These are phyloP conservation scores for Hirschioporus abietinus DNA, from an alignment of 768 basidiomycete species.

Conservation along the genomic window DNA sequence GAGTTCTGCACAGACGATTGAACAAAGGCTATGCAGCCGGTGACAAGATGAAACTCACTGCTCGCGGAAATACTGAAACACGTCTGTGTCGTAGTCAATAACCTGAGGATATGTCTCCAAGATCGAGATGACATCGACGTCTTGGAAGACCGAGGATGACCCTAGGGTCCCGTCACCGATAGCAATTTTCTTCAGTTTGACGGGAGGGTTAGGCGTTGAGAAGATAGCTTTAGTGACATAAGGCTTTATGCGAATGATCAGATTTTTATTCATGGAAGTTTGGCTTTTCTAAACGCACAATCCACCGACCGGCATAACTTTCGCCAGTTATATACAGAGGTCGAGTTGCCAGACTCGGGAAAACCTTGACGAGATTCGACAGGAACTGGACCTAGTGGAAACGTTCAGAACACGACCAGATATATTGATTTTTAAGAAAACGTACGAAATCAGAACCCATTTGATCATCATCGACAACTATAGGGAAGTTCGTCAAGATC, in stretches of 20 bases:
- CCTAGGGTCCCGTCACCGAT: conserved; percentile 12
- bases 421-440: background rate
- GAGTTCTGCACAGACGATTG: conserved; percentile 4
- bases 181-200: conserved; percentile 12
- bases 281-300: conserved; percentile 2
- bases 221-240: conserved; percentile 14
- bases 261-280: background rate
- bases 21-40: background rate
- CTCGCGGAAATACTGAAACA: conserved; percentile 13
- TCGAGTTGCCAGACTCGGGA: conserved; percentile 14
- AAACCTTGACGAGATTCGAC: conserved; percentile 13
- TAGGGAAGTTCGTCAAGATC: background rate
- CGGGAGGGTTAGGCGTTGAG: conserved; percentile 9
- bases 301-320: conserved; percentile 14
- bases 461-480: conserved; percentile 10
- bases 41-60: conserved; percentile 7
- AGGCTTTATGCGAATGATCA: conserved; percentile 3
- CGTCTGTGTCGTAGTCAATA: conserved; percentile 13
- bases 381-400: conserved; percentile 12
- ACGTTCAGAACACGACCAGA: background rate
- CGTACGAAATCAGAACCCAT: conserved; percentile 13
- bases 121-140: conserved; percentile 4
- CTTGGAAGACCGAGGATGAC: background rate
- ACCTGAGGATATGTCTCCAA: conserved; percentile 16
- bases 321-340: conserved; percentile 17